Percentiles rank a stretch among this genome's conserved stretches.
These are phyloP conservation scores for Entomortierella chlamydospora DNA, from an alignment of 192 early-diverging fungal genomes.

Conservation along the genomic window DNA sequence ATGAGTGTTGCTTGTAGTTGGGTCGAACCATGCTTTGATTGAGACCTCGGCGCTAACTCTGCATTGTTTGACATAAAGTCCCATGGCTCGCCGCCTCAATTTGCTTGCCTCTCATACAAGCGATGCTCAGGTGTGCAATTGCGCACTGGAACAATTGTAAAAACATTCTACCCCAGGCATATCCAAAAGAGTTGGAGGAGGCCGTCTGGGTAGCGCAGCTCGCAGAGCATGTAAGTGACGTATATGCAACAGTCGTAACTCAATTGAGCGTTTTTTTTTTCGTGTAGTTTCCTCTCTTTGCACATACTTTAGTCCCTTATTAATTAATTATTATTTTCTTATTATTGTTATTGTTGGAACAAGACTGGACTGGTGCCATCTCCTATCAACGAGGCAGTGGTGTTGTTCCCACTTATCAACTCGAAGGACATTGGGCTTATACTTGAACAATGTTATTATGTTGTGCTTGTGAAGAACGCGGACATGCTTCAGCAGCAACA, in stretches of 20 bases:
- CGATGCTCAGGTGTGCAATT: slow-evolving; percentile 41
- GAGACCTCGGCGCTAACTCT: background rate
- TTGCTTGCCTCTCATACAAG: slow-evolving; percentile 40
- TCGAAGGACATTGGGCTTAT: slow-evolving; percentile 32
- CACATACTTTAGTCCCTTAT: background rate
- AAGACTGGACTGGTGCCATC: slow-evolving; percentile 46
- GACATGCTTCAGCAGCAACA: slow-evolving; percentile 19
- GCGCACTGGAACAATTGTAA: slow-evolving; percentile 48
- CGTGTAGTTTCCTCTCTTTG: background rate
- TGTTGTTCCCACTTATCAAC: slow-evolving; percentile 40
- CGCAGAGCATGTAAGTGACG: slow-evolving; percentile 26
- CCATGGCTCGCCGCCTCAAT: slow-evolving; percentile 17
- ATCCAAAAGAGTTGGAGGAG: slow-evolving; percentile 47
- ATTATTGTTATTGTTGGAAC: background rate
- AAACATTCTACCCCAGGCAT: slow-evolving; percentile 19
- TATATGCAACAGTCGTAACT: too few species aligned
- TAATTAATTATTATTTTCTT: background rate
- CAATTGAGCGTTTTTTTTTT: background rate
- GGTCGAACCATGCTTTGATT: background rate
- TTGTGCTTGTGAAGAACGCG: slow-evolving; percentile 34
- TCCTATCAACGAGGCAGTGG: slow-evolving; percentile 30
- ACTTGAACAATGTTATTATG: slow-evolving; percentile 47
- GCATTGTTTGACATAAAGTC: background rate
- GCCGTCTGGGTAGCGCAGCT: slow-evolving; percentile 38
- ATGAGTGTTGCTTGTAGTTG: background rate